phyloP scores from a whole-genome alignment of 768 basidiomycete species.

The Flagelloscypha sp. region DNA sequence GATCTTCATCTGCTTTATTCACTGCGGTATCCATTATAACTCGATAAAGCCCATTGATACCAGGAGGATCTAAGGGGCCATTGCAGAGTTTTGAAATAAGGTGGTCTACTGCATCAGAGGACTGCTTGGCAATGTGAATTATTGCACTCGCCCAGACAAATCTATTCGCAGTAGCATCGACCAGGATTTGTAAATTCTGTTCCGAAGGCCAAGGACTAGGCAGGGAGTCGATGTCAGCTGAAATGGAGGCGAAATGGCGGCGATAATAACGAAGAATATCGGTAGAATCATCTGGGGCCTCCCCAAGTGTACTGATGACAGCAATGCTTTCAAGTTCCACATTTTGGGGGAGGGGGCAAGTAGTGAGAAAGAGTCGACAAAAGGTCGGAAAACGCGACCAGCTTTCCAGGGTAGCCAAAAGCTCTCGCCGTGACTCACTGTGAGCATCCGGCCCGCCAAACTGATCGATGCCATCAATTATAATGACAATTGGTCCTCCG shows the following conservation, averaged over 20 bases:
- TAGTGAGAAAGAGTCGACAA: slow-evolving; percentile 21
- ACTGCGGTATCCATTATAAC: slow-evolving; percentile 12
- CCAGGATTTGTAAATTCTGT: slow-evolving; percentile 12
- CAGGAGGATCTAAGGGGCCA: slow-evolving; percentile 11
- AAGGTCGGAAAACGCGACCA: slow-evolving; percentile 12
- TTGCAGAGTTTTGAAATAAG: slow-evolving; percentile 9
- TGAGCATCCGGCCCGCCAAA: slow-evolving; percentile 16
- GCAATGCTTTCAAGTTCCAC: slow-evolving; percentile 12
- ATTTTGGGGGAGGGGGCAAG: too few relatives aligned
- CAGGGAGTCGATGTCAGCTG: slow-evolving; percentile 11
- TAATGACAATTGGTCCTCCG: too few relatives aligned
- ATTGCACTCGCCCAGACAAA: slow-evolving; percentile 22
- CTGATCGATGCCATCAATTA: slow-evolving; percentile 25
- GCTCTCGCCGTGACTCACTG: slow-evolving; percentile 11
- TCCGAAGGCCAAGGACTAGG: slow-evolving; percentile 14
- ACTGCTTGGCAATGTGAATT: too few relatives aligned
- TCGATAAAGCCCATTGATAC: slow-evolving; percentile 13
- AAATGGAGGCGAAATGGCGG: slow-evolving; percentile 10
- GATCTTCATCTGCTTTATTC: too few relatives aligned
- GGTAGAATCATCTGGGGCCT: slow-evolving; percentile 8
- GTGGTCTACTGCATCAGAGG: slow-evolving; percentile 12
- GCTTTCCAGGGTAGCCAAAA: slow-evolving; percentile 14
- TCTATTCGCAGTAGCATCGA: slow-evolving; percentile 18
- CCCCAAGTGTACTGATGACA: too few relatives aligned
- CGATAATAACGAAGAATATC: slow-evolving; percentile 19